Base-by-base conservation (phyloP, 2,329 filamentous ascomycete genomes). In the Colletotrichum scovillei region DNA sequence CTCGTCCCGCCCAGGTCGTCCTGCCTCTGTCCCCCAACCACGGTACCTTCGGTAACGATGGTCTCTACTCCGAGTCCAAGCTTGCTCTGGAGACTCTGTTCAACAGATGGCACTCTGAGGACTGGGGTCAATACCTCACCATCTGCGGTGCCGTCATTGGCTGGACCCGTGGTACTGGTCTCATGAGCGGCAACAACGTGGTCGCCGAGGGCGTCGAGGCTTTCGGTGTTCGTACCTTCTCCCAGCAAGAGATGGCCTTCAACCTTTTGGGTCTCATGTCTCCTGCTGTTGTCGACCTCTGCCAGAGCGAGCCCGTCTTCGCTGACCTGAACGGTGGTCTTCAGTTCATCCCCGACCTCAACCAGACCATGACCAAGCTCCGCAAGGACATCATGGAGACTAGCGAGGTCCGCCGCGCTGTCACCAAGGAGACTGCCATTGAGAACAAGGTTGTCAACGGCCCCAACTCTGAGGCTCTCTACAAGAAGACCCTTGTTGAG, bases 221-320 rank as follows among this genome's bases (percentile, higher is more conserved):
- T 78, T 97, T 97, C 77, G 97, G 97, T 79, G 97, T 98, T 30
- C 95, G 97, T 78, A 99, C 97, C 4, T 99, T 99, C 88, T 98
- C 96, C 11, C 97, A 98, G 86, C 95, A 98, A 82, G 97, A 99
- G 85, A 99, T 99, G 97, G 97, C 97, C 19, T 99, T 99, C 89
- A 99, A 99, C 85, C 86, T 99, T 77, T 91, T 99, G 57, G 96
- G 97, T 77, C 90, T 99, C 66, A 98, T 99, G 97, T 94, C 95
- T 1, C 95, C 97, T 49, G 90, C 92, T 32, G 94, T 99, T 78
- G 95, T 98, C 77, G 95, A 99, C 81, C 90, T 99, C 56, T 99
- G 97, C 88, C 97, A 99, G 86, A 88, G 91, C 57, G 95, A 98
- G 86, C 97, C 97, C 12, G 95, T 99, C 73, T 98, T 97, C 84